These are phyloP conservation scores for Fimicolochytrium jonesii DNA, from an alignment of 192 early-diverging fungal species.

Conservation along the genomic window DNA sequence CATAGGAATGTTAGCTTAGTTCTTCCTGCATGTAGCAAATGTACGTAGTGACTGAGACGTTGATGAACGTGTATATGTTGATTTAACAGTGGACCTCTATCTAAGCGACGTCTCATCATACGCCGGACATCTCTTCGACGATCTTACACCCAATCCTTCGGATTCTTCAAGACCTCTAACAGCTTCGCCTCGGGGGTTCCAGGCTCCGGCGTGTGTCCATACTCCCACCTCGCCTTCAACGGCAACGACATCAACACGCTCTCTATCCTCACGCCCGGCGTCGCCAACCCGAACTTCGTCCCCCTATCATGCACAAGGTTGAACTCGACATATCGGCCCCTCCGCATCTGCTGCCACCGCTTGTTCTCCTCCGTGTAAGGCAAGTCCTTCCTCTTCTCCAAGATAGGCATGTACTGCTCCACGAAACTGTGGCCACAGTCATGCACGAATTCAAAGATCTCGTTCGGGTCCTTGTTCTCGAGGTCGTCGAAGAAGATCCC, in stretches of 20 bases:
- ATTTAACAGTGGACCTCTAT: too few relatives aligned
- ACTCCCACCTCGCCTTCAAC: constrained; percentile 93
- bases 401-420: constrained; percentile 82
- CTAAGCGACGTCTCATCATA: too few relatives aligned
- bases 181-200: constrained; percentile 72
- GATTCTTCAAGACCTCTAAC: constrained; percentile 73
- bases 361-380: constrained; percentile 73
- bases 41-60: too few relatives aligned
- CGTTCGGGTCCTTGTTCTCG: constrained; percentile 46
- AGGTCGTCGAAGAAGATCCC: constrained; percentile 99
- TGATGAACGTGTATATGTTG: too few relatives aligned
- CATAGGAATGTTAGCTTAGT: too few relatives aligned
- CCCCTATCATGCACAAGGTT: constrained; percentile 94
- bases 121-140: too few relatives aligned
- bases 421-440: constrained; percentile 79
- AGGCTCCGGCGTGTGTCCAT: constrained; percentile 65
- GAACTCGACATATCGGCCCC: constrained; percentile 97
- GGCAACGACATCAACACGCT: constrained; percentile 93
- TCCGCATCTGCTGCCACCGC: constrained; percentile 90
- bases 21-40: too few relatives aligned
- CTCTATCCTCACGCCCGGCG: constrained; percentile 94
- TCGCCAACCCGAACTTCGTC: constrained; percentile 96
- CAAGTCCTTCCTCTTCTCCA: constrained; percentile 74
- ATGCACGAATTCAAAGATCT: constrained; percentile 80
- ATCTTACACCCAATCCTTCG: constrained; percentile 69